Evolutionary conservation across 768 basidiomycete genomes (phyloP), one percentile per base, ranked within the genome.

Genomic region (Rhizopogon salebrosus): DNA sequence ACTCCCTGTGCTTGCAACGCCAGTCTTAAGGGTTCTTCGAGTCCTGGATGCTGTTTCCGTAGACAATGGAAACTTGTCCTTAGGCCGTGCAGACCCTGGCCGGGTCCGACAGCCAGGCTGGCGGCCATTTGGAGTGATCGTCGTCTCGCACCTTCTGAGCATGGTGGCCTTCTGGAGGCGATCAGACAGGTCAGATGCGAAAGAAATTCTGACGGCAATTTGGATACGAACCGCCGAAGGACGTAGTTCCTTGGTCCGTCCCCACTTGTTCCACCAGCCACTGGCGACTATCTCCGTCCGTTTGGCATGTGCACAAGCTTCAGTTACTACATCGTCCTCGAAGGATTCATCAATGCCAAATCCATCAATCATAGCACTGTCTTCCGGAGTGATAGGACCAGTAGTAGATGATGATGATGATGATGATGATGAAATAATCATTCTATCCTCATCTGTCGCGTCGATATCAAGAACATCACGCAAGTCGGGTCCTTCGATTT

Each of bases 191-290:
- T 49, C 38, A 58, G 24, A 56, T 51, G 18, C 29, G 41, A 46
- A 49, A 55, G 51, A 20, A 27, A 60, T 53, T 16, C 49, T 34
- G 24, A 27, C 49, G 56, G 38, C 45, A 55, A 54, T 48, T 49
- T n/a, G 35, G 22, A 43, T 22, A 48, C 63, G 62, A 55, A 64
- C 70, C 27, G 43, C 54, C 24, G 26, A 41, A 29, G 40, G 11
- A 29, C 49, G 53, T 43, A 60, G 51, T 36, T 59, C 59, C 42
- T 56, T 63, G 40, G 60, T 68, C 54, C 71, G 60, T 23, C 75
- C 73, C 79, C 79, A 84, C 50, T 71, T 72, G 9, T 75, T 68
- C 71, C 76, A 72, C 83, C 82, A 73, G 18, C 80, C 83, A 41
- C 65, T 68, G 40, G 71, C 73, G n/a, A 74, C 72, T 54, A 68